Percentiles rank a stretch among this genome's conserved stretches.
These are phyloP conservation scores for Acrocalymma vagum DNA, from an alignment of 2,329 filamentous ascomycete genomes.

Conservation along the genomic window DNA sequence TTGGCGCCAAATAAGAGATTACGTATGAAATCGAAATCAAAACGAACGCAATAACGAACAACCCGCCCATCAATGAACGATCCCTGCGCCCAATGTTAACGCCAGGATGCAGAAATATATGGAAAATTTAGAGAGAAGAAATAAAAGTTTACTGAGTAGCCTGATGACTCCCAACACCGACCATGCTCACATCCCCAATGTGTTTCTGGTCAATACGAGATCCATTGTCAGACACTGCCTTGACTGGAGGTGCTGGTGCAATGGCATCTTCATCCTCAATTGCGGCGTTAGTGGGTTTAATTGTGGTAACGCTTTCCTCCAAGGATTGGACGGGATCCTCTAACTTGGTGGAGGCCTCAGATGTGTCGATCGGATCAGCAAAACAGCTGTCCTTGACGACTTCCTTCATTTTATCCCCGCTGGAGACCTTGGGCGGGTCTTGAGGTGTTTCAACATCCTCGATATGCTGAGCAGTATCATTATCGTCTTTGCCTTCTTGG, in stretches of 20 bases:
- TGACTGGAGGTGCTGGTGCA: slow-evolving; percentile 29
- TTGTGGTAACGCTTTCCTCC: slow-evolving; percentile 37
- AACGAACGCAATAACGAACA: background rate
- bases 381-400: background rate
- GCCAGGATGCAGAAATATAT: slow-evolving; percentile 8
- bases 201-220: slow-evolving; percentile 43
- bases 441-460: slow-evolving; percentile 47
- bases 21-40: too few species aligned
- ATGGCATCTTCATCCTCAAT: slow-evolving; percentile 35
- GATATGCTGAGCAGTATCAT: slow-evolving; percentile 48
- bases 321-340: slow-evolving; percentile 21
- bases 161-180: slow-evolving; percentile 35
- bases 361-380: background rate
- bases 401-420: background rate
- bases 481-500: slow-evolving; percentile 58
- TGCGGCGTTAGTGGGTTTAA: slow-evolving; percentile 27
- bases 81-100: background rate
- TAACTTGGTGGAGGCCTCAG: slow-evolving; percentile 3
- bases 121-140: background rate
- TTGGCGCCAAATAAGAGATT: too few species aligned
- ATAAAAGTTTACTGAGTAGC: slow-evolving; percentile 36
- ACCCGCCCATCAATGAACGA: background rate
- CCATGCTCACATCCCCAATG: slow-evolving; percentile 40
- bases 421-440: slow-evolving; percentile 10
- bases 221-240: slow-evolving; percentile 24